phyloP scores from a whole-genome alignment of 495 filamentous ascomycete species.

The Wilcoxina mikolae region DNA sequence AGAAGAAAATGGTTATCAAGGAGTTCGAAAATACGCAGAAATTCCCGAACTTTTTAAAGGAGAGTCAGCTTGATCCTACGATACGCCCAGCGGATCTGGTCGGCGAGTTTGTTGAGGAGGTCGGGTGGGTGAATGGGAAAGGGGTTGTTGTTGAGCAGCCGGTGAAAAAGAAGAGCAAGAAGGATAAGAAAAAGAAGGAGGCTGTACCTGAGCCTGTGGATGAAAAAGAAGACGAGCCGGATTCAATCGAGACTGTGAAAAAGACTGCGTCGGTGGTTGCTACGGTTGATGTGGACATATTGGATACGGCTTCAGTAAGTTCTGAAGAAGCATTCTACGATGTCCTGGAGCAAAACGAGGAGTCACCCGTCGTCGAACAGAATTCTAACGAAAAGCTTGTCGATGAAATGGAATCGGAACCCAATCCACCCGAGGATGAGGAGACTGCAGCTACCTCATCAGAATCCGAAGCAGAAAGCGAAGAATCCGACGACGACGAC shows the following conservation, averaged over 20 bases:
- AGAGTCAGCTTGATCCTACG: constrained; percentile 24
- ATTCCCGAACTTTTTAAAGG: constrained; percentile 59
- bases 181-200: constrained; percentile 11
- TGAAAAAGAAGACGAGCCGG: constrained; percentile 10
- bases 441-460: not conserved
- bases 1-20: constrained; percentile 56
- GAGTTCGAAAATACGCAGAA: constrained; percentile 67
- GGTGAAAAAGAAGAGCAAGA: constrained; percentile 28
- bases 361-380: not conserved
- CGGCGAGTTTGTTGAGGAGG: constrained; percentile 52
- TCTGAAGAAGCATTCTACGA: not conserved
- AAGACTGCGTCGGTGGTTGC: not conserved
- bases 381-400: not conserved
- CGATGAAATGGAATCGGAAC: constrained; percentile 1
- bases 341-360: not conserved
- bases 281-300: not conserved
- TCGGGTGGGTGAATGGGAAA: constrained; percentile 73
- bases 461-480: constrained; percentile 12
- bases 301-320: not conserved
- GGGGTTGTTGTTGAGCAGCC: constrained; percentile 57
- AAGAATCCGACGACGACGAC: constrained; percentile 26
- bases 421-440: not conserved
- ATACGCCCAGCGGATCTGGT: constrained; percentile 33
- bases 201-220: constrained; percentile 11
- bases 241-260: not conserved